Base-by-base conservation (phyloP, 768 basidiomycete genomes). In the Pholiota conissans region DNA sequence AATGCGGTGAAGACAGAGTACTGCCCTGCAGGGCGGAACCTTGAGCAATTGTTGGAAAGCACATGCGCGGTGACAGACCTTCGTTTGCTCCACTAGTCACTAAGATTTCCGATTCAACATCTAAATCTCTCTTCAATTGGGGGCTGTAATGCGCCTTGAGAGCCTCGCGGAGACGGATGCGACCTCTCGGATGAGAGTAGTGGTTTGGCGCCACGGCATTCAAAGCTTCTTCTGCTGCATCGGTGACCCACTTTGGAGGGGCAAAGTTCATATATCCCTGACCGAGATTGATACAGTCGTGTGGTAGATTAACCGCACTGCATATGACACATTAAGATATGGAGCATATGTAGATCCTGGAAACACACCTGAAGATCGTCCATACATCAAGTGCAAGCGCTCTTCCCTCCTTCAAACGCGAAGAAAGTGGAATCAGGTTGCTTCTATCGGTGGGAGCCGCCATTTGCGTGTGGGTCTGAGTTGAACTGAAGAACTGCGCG, bases 51-150 rank as follows among this genome's bases (percentile, higher is more conserved):
- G 20, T 22, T 28, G n/a, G 32, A 27, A 24, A 28, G 45, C n/a
- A 40, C n/a, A 9, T 6, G 24, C 28, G 32, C 20, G 20, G n/a
- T 20, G 24, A 22, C 60, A 61, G 62, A 90, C 95, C 96, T 84
- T 96, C 93, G 71, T 98, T 98, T 7, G 96, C 96, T 30, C 97
- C 97, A 64, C 95, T 96, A 2, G 95, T 95, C 45, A 98, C 90
- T 18, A 95, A 77, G 40, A 99, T 95, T 71, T 98, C 94, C 0
- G 83, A 80, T 61, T 97, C 93, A 22, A 89, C 82, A 66, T 94
- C 84, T 14, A 99, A 80, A 2, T 86, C 79, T 56, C 93, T 82
- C 24, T 81, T 77, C 46, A 84, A 78, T 48, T 88, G 83, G 4
- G 89, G 78, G 42, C 84, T 83, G 66, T 96, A 96, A 72, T 89